These are phyloP conservation scores for Boeremia lycopersici DNA, from an alignment of 2,329 filamentous ascomycete genomes.

Conservation along the genomic window DNA sequence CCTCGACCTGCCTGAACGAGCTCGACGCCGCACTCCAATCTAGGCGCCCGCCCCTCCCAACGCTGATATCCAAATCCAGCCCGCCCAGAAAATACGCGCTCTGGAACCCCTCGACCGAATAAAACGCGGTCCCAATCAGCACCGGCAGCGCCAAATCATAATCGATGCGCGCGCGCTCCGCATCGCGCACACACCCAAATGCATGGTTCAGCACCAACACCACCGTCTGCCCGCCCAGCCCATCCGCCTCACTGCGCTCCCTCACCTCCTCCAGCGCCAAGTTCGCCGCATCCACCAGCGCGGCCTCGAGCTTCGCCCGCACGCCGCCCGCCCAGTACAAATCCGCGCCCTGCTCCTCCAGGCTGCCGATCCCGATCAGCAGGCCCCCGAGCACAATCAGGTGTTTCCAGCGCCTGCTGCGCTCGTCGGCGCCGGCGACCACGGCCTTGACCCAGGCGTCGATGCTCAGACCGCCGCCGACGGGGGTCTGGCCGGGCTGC, in stretches of 20 bases:
- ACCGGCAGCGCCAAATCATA: constrained; percentile 73
- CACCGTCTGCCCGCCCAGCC: constrained; percentile 57
- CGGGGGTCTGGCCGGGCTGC: constrained; percentile 38
- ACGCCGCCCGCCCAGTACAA: constrained; percentile 66
- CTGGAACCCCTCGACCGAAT: constrained; percentile 74
- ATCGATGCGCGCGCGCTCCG: constrained; percentile 64
- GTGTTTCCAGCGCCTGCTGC: constrained; percentile 78
- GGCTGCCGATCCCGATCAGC: constrained; percentile 70
- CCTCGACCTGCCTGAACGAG: constrained; percentile 65
- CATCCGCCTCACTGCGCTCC: constrained; percentile 57
- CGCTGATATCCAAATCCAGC: constrained; percentile 71
- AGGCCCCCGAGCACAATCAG: constrained; percentile 79
- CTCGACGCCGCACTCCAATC: constrained; percentile 67
- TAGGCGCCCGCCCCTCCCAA: constrained; percentile 57
- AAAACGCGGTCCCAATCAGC: constrained; percentile 69
- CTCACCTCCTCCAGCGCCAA: constrained; percentile 69
- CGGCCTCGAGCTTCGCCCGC: constrained; percentile 71
- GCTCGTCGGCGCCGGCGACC: constrained; percentile 65
- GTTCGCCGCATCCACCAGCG: constrained; percentile 76
- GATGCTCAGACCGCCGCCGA: constrained; percentile 55
- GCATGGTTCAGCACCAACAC: constrained; percentile 77
- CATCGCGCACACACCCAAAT: constrained; percentile 72
- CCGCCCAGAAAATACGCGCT: constrained; percentile 75
- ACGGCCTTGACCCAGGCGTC: constrained; percentile 66
- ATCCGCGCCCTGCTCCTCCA: constrained; percentile 56